Conservation (phyloP, 306 rosid species). For the Cotoneaster glaucophyllus region DNA sequence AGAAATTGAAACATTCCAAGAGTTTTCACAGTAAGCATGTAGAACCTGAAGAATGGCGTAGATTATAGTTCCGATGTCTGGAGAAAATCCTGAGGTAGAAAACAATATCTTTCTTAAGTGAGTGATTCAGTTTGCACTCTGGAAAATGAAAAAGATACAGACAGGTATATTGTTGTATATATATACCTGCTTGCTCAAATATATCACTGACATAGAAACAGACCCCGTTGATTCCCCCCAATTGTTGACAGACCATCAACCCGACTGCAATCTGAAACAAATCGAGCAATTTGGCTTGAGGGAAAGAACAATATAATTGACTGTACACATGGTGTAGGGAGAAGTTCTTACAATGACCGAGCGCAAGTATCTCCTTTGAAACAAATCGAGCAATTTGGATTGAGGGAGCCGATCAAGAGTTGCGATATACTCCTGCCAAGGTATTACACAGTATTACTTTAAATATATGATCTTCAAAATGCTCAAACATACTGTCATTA, state of each 20-base stretch:
- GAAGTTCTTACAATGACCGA: constrained; percentile 52
- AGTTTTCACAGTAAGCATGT: constrained; percentile 11
- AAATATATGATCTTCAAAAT: constrained; percentile 3
- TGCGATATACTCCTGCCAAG: constrained; percentile 65
- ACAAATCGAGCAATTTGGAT: constrained; percentile 67
- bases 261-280: constrained; percentile 64
- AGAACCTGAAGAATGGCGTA: constrained; percentile 74
- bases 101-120: background rate
- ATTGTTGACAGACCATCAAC: constrained; percentile 82
- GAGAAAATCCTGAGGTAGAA: constrained; percentile 57
- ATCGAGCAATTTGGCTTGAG: background rate
- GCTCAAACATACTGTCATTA: background rate
- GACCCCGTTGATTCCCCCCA: constrained; percentile 86
- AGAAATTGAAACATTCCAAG: background rate
- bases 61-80: constrained; percentile 42
- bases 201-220: constrained; percentile 71
- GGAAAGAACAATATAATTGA: background rate
- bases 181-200: constrained; percentile 69
- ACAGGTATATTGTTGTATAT: background rate
- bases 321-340: background rate
- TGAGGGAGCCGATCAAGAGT: constrained; percentile 66
- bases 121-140: background rate
- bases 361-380: constrained; percentile 66
- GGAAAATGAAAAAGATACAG: background rate
- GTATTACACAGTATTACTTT: constrained; percentile 1